Evolutionary conservation across 257 asterid genomes (phyloP), one percentile per base, ranked within the genome.

Genomic region (Datura wrightii): DNA sequence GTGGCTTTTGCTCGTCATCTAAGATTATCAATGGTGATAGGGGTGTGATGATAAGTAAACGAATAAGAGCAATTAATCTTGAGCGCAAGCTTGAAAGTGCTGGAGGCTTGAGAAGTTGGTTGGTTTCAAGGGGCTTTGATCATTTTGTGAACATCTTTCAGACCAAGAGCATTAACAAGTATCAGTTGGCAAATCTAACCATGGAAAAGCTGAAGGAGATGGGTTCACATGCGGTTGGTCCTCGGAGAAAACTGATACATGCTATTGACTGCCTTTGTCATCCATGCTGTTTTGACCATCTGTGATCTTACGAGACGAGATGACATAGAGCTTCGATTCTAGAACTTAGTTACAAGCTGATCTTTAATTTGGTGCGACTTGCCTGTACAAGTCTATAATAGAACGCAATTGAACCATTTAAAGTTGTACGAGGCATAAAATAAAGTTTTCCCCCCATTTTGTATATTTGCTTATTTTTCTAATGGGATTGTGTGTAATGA

Each of bases 191-290:
- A 16, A 93, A 87, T 87, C 90, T 96, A 76, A 93, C 92, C 78
- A 93, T 94, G 97, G 84, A 91, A 74, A 94, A 96, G 91, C 97
- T 96, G 65, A 93, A 94, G 87, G 97, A 93, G 58, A 94, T 94
- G 98, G 99, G 99, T 34, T 88, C 92, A 5, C 88, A 84, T 59
- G 97, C 98, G 18, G 94, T 96, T 71, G 99, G 98, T 16, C 98
- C 99, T 6, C 88, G 98, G 91, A 92, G 99, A 85, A 96, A 96
- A 89, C 92, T 96, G 86, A 91, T 96, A 89, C 99, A 94, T 79
- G 99, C 98, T 80, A 93, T 96, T 37, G 95, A 93, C 66, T 93
- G 99, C 91, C 92, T 96, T 81, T 96, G 98, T 44, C 92, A 93
- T 79, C 99, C 98, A 62, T 97, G 90, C 80, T 96, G 98, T 86